Conservation (phyloP, 2,329 filamentous ascomycete species). For the Neopestalotiopsis sp. region DNA sequence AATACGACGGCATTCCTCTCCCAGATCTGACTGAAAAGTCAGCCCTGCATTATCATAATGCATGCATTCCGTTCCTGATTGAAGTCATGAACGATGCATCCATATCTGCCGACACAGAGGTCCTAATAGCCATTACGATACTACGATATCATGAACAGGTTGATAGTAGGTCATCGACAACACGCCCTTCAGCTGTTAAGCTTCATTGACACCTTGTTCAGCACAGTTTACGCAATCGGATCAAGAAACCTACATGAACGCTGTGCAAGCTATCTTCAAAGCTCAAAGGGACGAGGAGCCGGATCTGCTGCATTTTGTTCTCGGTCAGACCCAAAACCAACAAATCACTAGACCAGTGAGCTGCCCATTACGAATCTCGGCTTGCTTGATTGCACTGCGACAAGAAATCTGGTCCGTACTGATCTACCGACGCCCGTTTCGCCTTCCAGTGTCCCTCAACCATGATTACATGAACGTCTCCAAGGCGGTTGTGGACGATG, state of each 20-base stretch:
- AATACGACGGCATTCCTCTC: not conserved
- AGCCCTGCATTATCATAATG: conserved; percentile 4
- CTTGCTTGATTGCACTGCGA: not conserved
- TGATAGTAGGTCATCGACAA: not conserved
- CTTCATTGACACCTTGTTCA: not conserved
- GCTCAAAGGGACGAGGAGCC: not conserved
- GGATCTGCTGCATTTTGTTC: not conserved
- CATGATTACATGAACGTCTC: not conserved
- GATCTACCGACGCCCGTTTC: conserved; percentile 1
- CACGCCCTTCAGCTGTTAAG: not conserved
- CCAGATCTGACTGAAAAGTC: not conserved
- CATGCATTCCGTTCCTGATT: not conserved
- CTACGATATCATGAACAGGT: conserved; percentile 6
- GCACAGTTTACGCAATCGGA: not conserved
- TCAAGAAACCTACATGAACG: conserved; percentile 8
- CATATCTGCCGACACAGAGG: not conserved
- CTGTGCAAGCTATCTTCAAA: not conserved
- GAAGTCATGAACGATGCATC: not conserved
- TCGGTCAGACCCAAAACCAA: not conserved
- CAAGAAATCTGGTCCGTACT: not conserved
- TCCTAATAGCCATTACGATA: not conserved
- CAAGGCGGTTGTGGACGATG: not conserved
- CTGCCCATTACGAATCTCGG: not conserved
- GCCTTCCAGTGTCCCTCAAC: not conserved
- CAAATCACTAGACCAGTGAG: not conserved